Conservation (phyloP, 495 filamentous ascomycete genomes). For the Penicillium flavigenum region DNA sequence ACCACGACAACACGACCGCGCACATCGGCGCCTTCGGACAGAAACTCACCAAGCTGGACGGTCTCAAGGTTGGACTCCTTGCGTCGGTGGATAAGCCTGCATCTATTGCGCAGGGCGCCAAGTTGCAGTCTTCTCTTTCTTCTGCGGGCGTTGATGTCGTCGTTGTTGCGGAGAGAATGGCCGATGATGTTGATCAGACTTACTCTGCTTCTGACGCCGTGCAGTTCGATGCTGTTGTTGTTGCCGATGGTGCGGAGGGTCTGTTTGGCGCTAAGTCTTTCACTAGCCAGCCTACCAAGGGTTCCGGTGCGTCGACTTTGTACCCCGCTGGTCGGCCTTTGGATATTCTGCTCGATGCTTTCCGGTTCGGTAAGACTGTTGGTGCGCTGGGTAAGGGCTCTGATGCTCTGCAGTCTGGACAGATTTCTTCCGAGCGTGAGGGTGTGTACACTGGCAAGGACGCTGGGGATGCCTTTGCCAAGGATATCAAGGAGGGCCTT, state of each 20-base stretch:
- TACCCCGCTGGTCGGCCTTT: conserved; percentile 63
- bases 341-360: conserved; percentile 66
- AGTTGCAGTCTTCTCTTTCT: conserved; percentile 47
- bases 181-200: conserved; percentile 60
- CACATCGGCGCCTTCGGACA: conserved; percentile 61
- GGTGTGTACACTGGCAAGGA: conserved; percentile 53
- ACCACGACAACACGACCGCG: conserved; percentile 67
- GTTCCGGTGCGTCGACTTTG: conserved; percentile 45
- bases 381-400: conserved; percentile 54
- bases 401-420: conserved; percentile 43
- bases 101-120: conserved; percentile 47
- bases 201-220: conserved; percentile 70
- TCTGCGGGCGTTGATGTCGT: conserved; percentile 53
- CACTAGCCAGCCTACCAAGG: conserved; percentile 18
- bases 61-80: conserved; percentile 67
- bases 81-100: conserved; percentile 42
- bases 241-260: conserved; percentile 55
- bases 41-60: conserved; percentile 58
- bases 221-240: conserved; percentile 68
- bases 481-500: conserved; percentile 57
- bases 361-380: conserved; percentile 72
- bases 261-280: conserved; percentile 46
- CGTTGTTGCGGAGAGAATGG: conserved; percentile 62
- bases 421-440: conserved; percentile 34
- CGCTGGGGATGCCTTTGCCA: conserved; percentile 40